phyloP scores from a whole-genome alignment of 805 yeast species.

The Saccharomycopsis sp. region DNA sequence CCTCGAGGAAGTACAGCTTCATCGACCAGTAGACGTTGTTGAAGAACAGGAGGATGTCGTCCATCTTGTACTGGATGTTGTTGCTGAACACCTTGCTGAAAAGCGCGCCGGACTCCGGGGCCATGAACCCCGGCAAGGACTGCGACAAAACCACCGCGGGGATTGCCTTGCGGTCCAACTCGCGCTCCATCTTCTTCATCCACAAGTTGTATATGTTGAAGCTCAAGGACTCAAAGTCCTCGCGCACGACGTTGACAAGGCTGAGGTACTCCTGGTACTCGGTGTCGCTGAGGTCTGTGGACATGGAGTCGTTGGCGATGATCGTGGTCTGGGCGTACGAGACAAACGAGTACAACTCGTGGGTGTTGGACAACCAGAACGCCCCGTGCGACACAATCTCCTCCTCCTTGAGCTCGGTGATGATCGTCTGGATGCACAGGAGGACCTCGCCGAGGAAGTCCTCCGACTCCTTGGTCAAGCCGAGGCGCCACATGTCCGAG shows the following conservation, averaged over 20 bases:
- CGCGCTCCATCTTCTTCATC: conserved; percentile 92
- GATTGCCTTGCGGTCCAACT: conserved; percentile 82
- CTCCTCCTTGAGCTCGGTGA: conserved; percentile 72
- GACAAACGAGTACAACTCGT: conserved; percentile 90
- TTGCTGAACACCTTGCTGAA: conserved; percentile 75
- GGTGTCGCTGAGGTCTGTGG: conserved; percentile 78
- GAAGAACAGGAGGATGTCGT: conserved; percentile 83
- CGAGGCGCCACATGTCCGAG: conserved; percentile 98
- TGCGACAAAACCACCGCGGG: conserved; percentile 95
- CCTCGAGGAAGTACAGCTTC: conserved; percentile 84
- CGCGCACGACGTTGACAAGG: conserved; percentile 84
- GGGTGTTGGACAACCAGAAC: conserved; percentile 95
- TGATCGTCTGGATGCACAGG: conserved; percentile 78
- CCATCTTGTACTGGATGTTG: conserved; percentile 79
- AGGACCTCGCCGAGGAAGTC: conserved; percentile 83
- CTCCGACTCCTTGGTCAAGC: conserved; percentile 87
- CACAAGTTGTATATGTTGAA: conserved; percentile 93
- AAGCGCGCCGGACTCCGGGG: conserved; percentile 74
- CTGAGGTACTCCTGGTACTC: conserved; percentile 88
- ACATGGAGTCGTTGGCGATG: conserved; percentile 69
- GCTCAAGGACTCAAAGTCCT: conserved; percentile 87
- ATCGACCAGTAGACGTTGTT: conserved; percentile 89
- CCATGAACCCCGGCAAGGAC: conserved; percentile 91
- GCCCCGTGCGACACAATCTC: conserved; percentile 89
- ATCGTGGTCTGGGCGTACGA: conserved; percentile 92